A percentile compares a stretch with the other conserved stretches of the same genome.
phyloP scores from a whole-genome alignment of 2,329 filamentous ascomycete species.

The Curvularia spicifera region DNA sequence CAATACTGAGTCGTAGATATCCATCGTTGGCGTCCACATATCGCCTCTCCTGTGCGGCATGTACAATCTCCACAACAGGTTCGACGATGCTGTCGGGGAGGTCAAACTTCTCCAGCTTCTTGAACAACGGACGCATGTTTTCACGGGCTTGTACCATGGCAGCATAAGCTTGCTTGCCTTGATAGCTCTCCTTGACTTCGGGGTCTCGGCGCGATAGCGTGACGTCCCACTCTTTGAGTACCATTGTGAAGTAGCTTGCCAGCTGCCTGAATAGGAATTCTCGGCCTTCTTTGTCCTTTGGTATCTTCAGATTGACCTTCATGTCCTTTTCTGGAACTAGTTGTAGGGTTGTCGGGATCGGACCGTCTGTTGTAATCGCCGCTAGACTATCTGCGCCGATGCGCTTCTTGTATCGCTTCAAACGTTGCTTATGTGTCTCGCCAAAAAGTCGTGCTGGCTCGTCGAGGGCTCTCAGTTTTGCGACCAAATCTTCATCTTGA shows the following conservation, averaged over 20 bases:
- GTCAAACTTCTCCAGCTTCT: constrained; percentile 82
- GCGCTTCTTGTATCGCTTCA: constrained; percentile 74
- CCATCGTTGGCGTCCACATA: constrained; percentile 98
- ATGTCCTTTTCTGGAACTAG: constrained; percentile 86
- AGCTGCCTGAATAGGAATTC: constrained; percentile 84
- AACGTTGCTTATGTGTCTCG: constrained; percentile 72
- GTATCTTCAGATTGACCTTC: constrained; percentile 71
- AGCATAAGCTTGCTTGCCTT: constrained; percentile 80
- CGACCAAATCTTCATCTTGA: constrained; percentile 71
- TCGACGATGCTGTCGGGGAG: constrained; percentile 79
- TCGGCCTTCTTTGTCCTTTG: constrained; percentile 68
- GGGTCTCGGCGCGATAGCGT: constrained; percentile 69
- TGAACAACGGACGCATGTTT: constrained; percentile 88
- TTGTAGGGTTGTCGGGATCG: constrained; percentile 84
- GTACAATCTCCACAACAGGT: constrained; percentile 88
- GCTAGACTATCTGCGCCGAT: constrained; percentile 52
- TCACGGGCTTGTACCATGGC: constrained; percentile 87
- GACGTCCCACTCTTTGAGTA: constrained; percentile 84
- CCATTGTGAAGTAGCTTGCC: constrained; percentile 93
- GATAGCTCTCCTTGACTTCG: constrained; percentile 71
- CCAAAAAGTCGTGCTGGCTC: constrained; percentile 82
- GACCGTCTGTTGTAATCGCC: constrained; percentile 68
- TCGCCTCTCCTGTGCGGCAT: constrained; percentile 84
- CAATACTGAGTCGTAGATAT: constrained; percentile 90
- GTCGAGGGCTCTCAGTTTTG: constrained; percentile 71